Conservation (phyloP, 2,329 filamentous ascomycete species). For the Diplodia scrobiculata region DNA sequence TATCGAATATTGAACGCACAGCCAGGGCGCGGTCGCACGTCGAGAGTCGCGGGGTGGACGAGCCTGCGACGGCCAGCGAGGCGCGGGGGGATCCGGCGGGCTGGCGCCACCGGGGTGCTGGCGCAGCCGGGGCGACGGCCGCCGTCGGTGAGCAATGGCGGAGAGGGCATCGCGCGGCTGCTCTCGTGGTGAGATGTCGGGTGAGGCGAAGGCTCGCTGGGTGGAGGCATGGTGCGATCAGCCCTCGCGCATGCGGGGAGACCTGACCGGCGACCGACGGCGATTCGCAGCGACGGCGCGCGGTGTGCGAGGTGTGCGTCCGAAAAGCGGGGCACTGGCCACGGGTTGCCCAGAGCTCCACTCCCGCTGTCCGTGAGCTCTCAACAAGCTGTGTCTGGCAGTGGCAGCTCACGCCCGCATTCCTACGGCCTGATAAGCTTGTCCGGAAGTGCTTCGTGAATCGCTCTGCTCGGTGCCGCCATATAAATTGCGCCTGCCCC, state of each 20-base stretch:
- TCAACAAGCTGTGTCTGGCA: constrained; percentile 25
- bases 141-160: background rate
- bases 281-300: background rate
- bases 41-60: background rate
- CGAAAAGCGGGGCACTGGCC: constrained; percentile 8
- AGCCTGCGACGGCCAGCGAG: background rate
- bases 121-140: background rate
- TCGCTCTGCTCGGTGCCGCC: background rate
- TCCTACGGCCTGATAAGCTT: constrained; percentile 3
- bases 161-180: background rate
- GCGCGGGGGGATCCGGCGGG: constrained; percentile 1
- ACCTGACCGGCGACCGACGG: constrained; percentile 4
- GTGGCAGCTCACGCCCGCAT: background rate
- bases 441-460: constrained; percentile 11
- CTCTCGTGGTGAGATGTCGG: constrained; percentile 9
- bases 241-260: constrained; percentile 11
- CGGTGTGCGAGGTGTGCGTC: background rate
- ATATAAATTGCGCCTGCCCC: constrained; percentile 8
- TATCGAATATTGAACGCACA: constrained; percentile 22
- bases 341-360: constrained; percentile 7
- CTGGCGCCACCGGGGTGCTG: background rate
- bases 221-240: constrained; percentile 10
- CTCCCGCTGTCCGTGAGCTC: constrained; percentile 21
- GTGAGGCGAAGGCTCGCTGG: constrained; percentile 6
- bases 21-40: constrained; percentile 15